Conservation (phyloP, 805 yeast genomes). For the Saccharomyces mikatae region DNA sequence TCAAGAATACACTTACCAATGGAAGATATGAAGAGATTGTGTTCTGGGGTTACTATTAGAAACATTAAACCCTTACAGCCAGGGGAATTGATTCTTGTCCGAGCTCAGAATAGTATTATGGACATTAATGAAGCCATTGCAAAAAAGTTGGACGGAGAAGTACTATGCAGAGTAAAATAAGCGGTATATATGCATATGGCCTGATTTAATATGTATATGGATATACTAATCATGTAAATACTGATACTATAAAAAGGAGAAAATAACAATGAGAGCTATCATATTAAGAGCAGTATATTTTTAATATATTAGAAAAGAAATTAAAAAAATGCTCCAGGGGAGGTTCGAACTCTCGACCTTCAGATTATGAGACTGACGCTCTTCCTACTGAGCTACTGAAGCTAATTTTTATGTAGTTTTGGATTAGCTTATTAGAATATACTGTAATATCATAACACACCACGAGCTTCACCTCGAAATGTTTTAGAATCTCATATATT, state of each 20-base stretch:
- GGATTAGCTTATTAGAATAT: too few relatives aligned
- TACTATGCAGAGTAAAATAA: conserved; percentile 67
- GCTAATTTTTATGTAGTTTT: too few relatives aligned
- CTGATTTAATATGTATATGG: not conserved
- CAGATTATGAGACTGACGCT: conserved; percentile 13
- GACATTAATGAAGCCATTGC: conserved; percentile 84
- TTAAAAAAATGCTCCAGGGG: conserved; percentile 17
- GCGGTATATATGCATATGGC: not conserved
- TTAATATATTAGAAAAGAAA: not conserved
- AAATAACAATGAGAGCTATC: not conserved
- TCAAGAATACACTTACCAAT: conserved; percentile 57
- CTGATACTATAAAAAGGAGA: not conserved
- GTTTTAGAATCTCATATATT: too few relatives aligned
- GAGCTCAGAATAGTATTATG: conserved; percentile 46
- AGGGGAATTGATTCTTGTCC: conserved; percentile 77
- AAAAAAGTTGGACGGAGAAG: conserved; percentile 60
- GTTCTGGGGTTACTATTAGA: conserved; percentile 69
- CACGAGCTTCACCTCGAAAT: too few relatives aligned
- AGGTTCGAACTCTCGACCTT: conserved; percentile 21
- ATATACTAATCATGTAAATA: not conserved
- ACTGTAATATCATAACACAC: too few relatives aligned
- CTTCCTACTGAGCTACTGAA: conserved; percentile 22
- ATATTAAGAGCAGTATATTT: not conserved
- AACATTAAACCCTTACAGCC: conserved; percentile 75
- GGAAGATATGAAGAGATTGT: conserved; percentile 61